Base-by-base conservation (phyloP, 1,284 basidiomycete genomes). In the Xanthoconium separans region DNA sequence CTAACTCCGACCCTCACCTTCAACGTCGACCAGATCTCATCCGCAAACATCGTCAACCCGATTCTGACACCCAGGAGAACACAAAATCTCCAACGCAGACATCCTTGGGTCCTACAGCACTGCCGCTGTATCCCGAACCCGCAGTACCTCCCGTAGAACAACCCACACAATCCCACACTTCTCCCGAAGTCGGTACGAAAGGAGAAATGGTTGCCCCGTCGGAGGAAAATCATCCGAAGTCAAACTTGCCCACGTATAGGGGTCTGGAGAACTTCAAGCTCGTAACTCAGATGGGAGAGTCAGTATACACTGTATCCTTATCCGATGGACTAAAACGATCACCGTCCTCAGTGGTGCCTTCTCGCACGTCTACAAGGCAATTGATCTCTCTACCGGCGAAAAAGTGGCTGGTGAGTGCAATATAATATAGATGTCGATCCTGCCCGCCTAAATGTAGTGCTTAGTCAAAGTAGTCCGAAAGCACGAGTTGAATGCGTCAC, bases 401-500 rank as follows among this genome's bases (percentile, higher is more conserved):
- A 91, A 91, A 73, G 92, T 97, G 34, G 97, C 97, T 59, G 85
- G 95, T 92, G 68, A 54, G 64, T 18, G 24, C 44, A 39, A n/a
- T n/a, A 31, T 12, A 57, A 77, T 73, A 8, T 46, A 50, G 53
- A 37, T 41, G 46, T 51, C 22, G 34, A 40, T 18, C 16, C 27
- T 8, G 4, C 47, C n/a, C 29, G 44, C 16, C 44, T 59, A 22
- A 70, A 45, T 12, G 34, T 39, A 30, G 42, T 61, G 40, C 58
- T 12, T 70, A 88, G 92, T 98, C 78, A 98, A 98, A 75, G 91
- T 96, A 49, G 97, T 99, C 49, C 90, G 97, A 66, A 99, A 99
- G 73, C 96, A 86, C 68, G 97, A 99, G 69, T 78, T 98, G 56
- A 98, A 92, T 70, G 85, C 91, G 45, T 90, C 89, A 13, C 96